These are phyloP conservation scores for Hyphopichia khmerensis DNA, from an alignment of 1,139 yeast genomes.

Conservation along the genomic window DNA sequence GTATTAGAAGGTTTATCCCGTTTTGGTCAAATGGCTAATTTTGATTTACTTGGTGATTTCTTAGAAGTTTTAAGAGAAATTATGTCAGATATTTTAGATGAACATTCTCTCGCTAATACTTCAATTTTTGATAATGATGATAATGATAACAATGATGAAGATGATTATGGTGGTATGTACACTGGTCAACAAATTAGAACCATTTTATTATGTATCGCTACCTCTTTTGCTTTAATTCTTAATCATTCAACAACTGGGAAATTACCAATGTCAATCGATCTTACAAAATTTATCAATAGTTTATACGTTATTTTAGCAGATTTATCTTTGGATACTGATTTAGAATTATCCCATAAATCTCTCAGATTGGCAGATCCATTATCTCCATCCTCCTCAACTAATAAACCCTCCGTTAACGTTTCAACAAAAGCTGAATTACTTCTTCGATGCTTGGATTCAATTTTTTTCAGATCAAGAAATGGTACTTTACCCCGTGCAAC, in stretches of 20 bases:
- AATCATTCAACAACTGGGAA: constrained; percentile 63
- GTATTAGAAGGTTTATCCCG: constrained; percentile 89
- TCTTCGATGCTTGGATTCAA: constrained; percentile 71
- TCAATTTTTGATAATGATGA: constrained; percentile 17
- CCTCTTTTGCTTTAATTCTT: constrained; percentile 80
- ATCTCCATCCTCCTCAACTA: constrained; percentile 28
- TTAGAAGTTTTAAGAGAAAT: constrained; percentile 84
- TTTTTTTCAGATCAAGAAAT: constrained; percentile 75
- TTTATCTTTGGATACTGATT: constrained; percentile 73
- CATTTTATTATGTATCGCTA: constrained; percentile 76
- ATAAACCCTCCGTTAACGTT: constrained; percentile 74
- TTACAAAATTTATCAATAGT: constrained; percentile 71
- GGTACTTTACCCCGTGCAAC: constrained; percentile 73
- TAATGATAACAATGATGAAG: constrained; percentile 19
- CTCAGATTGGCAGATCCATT: constrained; percentile 78
- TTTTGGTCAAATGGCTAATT: constrained; percentile 89
- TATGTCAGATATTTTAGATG: constrained; percentile 46
- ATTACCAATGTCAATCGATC: constrained; percentile 60
- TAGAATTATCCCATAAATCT: constrained; percentile 82
- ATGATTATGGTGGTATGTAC: constrained; percentile 29
- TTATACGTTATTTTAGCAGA: constrained; percentile 66
- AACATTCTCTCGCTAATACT: constrained; percentile 22
- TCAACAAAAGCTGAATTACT: constrained; percentile 87
- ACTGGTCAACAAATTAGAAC: constrained; percentile 55
- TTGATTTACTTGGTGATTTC: constrained; percentile 89